Evolutionary conservation across 176 grass and related monocot species (phyloP).

Genomic region (Musa acuminata): DNA sequence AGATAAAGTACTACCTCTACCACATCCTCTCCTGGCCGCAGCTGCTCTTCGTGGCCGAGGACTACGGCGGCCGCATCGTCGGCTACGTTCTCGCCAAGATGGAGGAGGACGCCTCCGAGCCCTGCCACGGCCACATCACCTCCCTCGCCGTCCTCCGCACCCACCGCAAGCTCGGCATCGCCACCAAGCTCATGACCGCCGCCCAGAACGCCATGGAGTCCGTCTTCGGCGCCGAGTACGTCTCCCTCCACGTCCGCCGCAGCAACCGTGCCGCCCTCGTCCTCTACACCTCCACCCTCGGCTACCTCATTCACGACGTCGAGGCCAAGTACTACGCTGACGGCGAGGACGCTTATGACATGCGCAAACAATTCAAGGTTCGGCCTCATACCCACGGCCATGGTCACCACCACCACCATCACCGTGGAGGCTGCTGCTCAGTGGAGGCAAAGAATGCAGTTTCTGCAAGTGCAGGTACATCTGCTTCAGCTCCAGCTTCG

Average conservation of each 20-base stretch:
- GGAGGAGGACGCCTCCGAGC: constrained; percentile 97
- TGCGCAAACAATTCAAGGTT: constrained; percentile 20
- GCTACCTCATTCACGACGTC: constrained; percentile 73
- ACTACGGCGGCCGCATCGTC: constrained; percentile 90
- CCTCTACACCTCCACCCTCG: constrained; percentile 79
- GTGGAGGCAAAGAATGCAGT: background rate
- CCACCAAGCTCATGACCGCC: constrained; percentile 95
- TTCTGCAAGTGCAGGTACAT: background rate
- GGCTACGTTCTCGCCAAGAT: constrained; percentile 99
- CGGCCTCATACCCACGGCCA: background rate
- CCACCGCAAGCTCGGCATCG: constrained; percentile 90
- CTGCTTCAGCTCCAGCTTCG: background rate
- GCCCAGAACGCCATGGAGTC: constrained; percentile 92
- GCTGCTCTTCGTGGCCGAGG: constrained; percentile 95
- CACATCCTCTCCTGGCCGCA: constrained; percentile 98
- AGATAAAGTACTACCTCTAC: constrained; percentile 99
- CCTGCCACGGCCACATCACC: constrained; percentile 97
- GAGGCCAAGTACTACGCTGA: constrained; percentile 95
- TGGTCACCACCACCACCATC: background rate
- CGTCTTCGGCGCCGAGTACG: constrained; percentile 89
- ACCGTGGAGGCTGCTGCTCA: constrained; percentile 21
- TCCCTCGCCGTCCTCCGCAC: constrained; percentile 96
- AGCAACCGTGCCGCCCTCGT: constrained; percentile 87
- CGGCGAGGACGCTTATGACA: constrained; percentile 58
- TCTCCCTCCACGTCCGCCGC: constrained; percentile 82